phyloP scores from a whole-genome alignment of 2,329 filamentous ascomycete genomes.

The Ambrosiella beaveri region DNA sequence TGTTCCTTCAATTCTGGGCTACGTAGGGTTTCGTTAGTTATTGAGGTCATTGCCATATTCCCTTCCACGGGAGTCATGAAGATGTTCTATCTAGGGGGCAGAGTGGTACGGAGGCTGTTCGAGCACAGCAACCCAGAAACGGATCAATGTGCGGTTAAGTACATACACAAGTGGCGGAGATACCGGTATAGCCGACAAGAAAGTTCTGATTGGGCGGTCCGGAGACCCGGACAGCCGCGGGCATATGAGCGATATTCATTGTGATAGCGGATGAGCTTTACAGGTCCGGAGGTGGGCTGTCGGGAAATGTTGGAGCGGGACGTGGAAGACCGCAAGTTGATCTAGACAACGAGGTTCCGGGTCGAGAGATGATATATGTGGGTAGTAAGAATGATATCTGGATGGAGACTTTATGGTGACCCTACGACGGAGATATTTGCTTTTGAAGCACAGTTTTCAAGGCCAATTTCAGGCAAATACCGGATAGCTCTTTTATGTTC shows the following conservation, averaged over 20 bases:
- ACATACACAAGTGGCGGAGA: conserved; percentile 89
- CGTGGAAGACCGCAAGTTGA: too few species aligned
- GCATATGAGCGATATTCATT: conserved; percentile 25
- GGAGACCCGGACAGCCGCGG: conserved; percentile 85
- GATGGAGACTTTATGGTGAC: too few species aligned
- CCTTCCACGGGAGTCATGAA: conserved; percentile 6
- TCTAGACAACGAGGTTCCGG: too few species aligned
- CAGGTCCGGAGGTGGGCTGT: not conserved
- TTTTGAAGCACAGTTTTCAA: too few species aligned
- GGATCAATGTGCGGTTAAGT: not conserved
- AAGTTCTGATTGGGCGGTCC: conserved; percentile 95
- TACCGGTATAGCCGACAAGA: conserved; percentile 90
- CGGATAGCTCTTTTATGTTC: too few species aligned
- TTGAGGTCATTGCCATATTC: not conserved
- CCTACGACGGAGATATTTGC: too few species aligned
- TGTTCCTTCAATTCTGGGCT: conserved; percentile 95
- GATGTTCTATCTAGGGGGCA: not conserved
- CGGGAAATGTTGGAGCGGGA: too few species aligned
- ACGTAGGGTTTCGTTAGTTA: conserved; percentile 7
- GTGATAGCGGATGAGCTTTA: not conserved
- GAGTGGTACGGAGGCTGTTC: not conserved
- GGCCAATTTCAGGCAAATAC: too few species aligned
- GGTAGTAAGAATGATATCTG: not conserved
- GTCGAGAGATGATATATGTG: not conserved
- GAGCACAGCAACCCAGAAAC: not conserved